Percentiles rank a stretch among this genome's conserved stretches.
These are phyloP conservation scores for Wallacemonas sp. DNA, from an alignment of 208 protist species.

Conservation along the genomic window DNA sequence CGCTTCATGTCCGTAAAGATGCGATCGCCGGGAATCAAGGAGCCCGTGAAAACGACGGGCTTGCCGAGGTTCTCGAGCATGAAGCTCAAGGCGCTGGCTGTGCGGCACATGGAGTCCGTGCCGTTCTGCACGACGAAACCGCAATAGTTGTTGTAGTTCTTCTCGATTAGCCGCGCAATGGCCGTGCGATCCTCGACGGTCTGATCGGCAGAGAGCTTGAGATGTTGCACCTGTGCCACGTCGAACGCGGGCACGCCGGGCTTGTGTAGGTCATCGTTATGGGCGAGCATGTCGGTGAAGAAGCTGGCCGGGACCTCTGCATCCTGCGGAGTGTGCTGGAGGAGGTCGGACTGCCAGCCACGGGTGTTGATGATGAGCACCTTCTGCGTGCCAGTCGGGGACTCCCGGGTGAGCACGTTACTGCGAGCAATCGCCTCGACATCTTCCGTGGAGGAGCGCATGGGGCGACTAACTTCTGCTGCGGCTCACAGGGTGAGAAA, in stretches of 20 bases:
- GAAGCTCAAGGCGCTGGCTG: conserved; percentile 95
- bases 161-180: conserved; percentile 68
- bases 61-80: conserved; percentile 97
- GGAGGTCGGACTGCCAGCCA: conserved; percentile 41
- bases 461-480: too few species aligned
- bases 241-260: conserved; percentile 58
- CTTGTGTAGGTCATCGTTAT: conserved; percentile 68
- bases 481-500: too few species aligned
- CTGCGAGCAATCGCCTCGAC: conserved; percentile 9
- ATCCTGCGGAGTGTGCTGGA: conserved; percentile 23
- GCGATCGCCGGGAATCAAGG: conserved; percentile 86
- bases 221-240: conserved; percentile 44
- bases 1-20: conserved; percentile 90
- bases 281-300: conserved; percentile 48
- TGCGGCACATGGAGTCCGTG: conserved; percentile 96
- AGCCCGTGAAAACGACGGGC: conserved; percentile 97
- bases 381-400: conserved; percentile 24
- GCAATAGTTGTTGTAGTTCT: conserved; percentile 91
- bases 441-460: conserved; percentile 16
- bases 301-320: conserved; percentile 20
- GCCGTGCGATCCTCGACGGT: conserved; percentile 65
- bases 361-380: conserved; percentile 79
- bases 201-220: conserved; percentile 75
- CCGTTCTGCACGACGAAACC: conserved; percentile 98
- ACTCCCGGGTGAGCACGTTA: conserved; percentile 30